Conservation (phyloP, 2,329 filamentous ascomycete species). For the Hirsutella minnesotensis region DNA sequence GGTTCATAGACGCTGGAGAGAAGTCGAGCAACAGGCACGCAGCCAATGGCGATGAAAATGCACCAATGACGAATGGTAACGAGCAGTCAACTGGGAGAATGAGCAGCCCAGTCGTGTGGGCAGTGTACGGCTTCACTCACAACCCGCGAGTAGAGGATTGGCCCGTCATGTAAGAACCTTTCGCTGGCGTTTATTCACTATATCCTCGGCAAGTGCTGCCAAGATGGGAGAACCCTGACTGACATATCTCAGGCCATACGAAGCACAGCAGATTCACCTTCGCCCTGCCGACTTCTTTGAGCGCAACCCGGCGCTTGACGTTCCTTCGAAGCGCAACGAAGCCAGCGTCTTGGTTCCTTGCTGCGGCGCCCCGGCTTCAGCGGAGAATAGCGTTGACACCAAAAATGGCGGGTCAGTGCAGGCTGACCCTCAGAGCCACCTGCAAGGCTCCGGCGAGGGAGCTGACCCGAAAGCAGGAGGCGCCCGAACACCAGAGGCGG, state of each 20-base stretch:
- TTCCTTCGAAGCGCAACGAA: constrained; percentile 24
- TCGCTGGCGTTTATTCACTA: background rate
- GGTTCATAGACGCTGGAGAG: constrained; percentile 24
- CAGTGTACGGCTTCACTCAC: constrained; percentile 36
- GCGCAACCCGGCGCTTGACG: constrained; percentile 33
- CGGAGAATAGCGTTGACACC: constrained; percentile 1
- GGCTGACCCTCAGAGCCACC: constrained; percentile 16
- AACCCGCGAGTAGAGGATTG: constrained; percentile 37
- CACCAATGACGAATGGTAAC: too few species aligned
- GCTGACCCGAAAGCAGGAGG: background rate
- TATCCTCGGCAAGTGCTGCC: background rate
- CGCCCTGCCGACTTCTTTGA: constrained; percentile 33
- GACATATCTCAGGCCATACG: constrained; percentile 26
- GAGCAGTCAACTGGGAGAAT: constrained; percentile 4
- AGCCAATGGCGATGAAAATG: constrained; percentile 2
- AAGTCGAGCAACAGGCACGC: constrained; percentile 4
- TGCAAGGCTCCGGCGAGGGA: constrained; percentile 14
- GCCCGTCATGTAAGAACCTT: constrained; percentile 34
- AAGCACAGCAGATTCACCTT: constrained; percentile 32
- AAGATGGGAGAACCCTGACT: background rate
- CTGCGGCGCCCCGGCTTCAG: constrained; percentile 6
- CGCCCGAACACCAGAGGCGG: background rate
- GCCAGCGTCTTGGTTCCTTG: constrained; percentile 28
- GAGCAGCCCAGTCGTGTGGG: constrained; percentile 30
- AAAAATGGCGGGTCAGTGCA: constrained; percentile 13